Base-by-base conservation (phyloP, 257 asterid species). In the Linaria vulgaris region DNA sequence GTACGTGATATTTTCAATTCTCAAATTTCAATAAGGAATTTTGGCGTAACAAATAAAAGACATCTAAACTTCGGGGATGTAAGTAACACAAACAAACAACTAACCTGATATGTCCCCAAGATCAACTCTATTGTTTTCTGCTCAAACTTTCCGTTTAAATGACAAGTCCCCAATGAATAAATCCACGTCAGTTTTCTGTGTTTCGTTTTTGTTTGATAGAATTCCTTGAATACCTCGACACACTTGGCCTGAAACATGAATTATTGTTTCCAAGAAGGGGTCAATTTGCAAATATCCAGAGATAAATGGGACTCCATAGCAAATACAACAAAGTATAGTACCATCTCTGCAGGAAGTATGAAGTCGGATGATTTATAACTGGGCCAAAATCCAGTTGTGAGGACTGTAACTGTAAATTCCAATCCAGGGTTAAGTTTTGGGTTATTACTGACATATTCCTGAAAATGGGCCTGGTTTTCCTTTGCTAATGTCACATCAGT, bases 321-420 rank as follows among this genome's bases (percentile, higher is more conserved):
- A 15, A 57, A 67, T n/a, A 51, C n/a, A 17, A n/a, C 58, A 63
- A 6, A 22, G 17, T 46, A 62, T 10, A 59, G 12, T 57, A 80
- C 86, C 88, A 85, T 82, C 53, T 85, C 94, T 7, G 68, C 72
- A 1, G 94, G 85, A 49, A 82, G 94, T 53, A 74, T 70, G 38
- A 80, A 72, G 64, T 80, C 87, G 15, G 83, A 78, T 17, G 87
- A 73, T 71, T 82, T 82, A 59, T 76, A 85, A 47, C 71, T 78
- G 21, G 92, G 92, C 92, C 92, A 85, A 68, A 80, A 80, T 38
- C 87, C 88, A 16, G 88, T 72, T 3, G 92, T 76, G 56, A 82
- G 82, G 31, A 82, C 81, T 4, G 76, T 68, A 59, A 80, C 87
- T 7, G 75, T 67, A 45, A 85, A 70, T 46, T 80, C 88, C 50